Base-by-base conservation (phyloP, 306 rosid genomes). In the Cucumis hystrix region DNA sequence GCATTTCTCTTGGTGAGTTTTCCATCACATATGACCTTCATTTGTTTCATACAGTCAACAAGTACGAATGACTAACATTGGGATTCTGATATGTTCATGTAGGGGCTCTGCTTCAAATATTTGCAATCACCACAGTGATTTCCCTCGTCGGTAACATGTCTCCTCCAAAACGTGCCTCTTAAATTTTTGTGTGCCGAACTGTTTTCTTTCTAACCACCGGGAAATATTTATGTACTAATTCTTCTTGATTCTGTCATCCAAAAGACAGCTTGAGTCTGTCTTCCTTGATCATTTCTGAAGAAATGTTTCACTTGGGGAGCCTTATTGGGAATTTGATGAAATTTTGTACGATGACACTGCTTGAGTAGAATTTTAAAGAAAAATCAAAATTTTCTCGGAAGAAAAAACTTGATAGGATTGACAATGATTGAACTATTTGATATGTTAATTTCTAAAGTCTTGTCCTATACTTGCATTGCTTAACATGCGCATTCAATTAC, bases 81-180 rank as follows among this genome's bases (percentile, higher is more conserved):
- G 13, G 37, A 61, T 64, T 18, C 17, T 76, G 55, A 54, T 16
- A 18, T 28, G 6, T 45, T 51, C 40, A 28, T 64, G 39, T 85
- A 89, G 97, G 92, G 21, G 62, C 88, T 61, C 58, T 88, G 80
- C 51, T 83, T 70, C 84, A 88, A 47, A 49, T 83, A 37, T 55
- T 77, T 20, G 10, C 80, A 63, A 41, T 81, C 51, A 69, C 75
- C 56, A 86, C 82, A 40, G 71, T 79, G 10, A 7, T 60, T 78
- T 77, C 85, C 76, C 92, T 92, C 56, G 74, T 92, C 33, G 58
- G 80, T 58, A 90, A 92, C 86, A 92, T 90, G 97, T 85, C 89
- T n/a, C 97, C 93, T 75, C 93, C 96, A 75, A 90, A 78, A 84
- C 88, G 85, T 71, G 75, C 90, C 30, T 86, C 93, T 30, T 86